Base-by-base conservation (phyloP, 306 rosid species). In the Glycine tomentella region DNA sequence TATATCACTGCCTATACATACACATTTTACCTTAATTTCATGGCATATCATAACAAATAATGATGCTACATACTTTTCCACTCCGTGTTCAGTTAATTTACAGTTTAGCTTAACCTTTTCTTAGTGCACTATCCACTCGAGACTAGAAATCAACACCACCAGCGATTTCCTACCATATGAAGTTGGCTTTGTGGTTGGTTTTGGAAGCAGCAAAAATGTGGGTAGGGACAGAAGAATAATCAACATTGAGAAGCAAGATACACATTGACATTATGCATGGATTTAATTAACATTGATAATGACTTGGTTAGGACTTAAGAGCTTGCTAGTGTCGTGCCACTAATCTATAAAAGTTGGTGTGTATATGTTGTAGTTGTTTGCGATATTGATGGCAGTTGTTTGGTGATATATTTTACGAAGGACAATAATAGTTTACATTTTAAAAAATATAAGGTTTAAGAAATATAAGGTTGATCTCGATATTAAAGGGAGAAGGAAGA, bases 31-130 rank as follows among this genome's bases (percentile, higher is more conserved):
- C 89, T 82, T 67, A 44, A 42, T 16, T 69, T 25, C 2, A 25
- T 25, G 31, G 13, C 58, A 12, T 73, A 67, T 78, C 81, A 63
- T 42, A 72, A 65, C 68, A 77, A 50, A 8, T 49, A 50, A 8
- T 49, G 83, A 80, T 86, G 82, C 63, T 57, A 57, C 51, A 73
- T 71, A 31, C 71, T 83, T 86, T 82, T 82, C 89, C 46, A 25
- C 17, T 53, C 15, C 15, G 9, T 69, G 14, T 45, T 75, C 77
- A 56, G 44, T 70, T 64, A 76, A 61, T 82, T 86, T 75, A 75
- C 82, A 79, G 80, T 70, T 82, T 62, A 69, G 67, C 76, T 69
- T 69, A 64, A 45, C 57, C 74, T 25, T 25, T 25, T 25, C 31
- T n/a, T 8, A 13, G n/a, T 82, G 52, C 11, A 77, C 40, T n/a